phyloP scores from a whole-genome alignment of 768 basidiomycete genomes.

The Leccinellum luteum region DNA sequence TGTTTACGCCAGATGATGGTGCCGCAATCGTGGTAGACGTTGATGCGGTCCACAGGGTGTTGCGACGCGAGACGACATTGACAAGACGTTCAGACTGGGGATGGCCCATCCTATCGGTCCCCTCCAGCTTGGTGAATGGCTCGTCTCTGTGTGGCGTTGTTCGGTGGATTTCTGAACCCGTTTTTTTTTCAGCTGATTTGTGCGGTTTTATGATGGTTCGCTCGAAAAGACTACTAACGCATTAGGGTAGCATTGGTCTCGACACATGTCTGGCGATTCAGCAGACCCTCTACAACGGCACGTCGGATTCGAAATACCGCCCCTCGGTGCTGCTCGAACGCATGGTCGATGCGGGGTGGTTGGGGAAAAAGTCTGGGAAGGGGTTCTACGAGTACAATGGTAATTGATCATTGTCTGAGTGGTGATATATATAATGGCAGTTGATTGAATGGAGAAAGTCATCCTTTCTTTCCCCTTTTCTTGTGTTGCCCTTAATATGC shows the following conservation, averaged over 20 bases:
- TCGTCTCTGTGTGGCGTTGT: background rate
- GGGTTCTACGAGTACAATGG: constrained; percentile 87
- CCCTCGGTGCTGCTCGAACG: constrained; percentile 86
- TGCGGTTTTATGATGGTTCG: constrained; percentile 12
- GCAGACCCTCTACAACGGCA: constrained; percentile 83
- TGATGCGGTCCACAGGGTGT: constrained; percentile 53
- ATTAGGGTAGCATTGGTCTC: constrained; percentile 74
- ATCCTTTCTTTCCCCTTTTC: no score
- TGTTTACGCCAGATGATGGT: background rate
- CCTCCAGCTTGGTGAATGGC: constrained; percentile 68
- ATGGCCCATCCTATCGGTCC: constrained; percentile 98
- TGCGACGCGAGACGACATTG: constrained; percentile 93
- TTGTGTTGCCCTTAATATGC: no score
- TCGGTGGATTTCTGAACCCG: constrained; percentile 1
- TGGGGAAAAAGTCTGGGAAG: constrained; percentile 89
- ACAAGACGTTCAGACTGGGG: constrained; percentile 89
- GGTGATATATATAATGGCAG: no score
- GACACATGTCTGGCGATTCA: constrained; percentile 96
- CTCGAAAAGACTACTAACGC: background rate
- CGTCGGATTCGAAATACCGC: constrained; percentile 92
- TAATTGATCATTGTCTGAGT: background rate
- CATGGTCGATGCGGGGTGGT: constrained; percentile 97
- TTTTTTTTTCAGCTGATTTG: constrained; percentile 29
- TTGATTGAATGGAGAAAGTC: no score
- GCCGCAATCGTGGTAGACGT: background rate